Conservation (phyloP, 345 rosid genomes). For the Ceriops decandra region DNA sequence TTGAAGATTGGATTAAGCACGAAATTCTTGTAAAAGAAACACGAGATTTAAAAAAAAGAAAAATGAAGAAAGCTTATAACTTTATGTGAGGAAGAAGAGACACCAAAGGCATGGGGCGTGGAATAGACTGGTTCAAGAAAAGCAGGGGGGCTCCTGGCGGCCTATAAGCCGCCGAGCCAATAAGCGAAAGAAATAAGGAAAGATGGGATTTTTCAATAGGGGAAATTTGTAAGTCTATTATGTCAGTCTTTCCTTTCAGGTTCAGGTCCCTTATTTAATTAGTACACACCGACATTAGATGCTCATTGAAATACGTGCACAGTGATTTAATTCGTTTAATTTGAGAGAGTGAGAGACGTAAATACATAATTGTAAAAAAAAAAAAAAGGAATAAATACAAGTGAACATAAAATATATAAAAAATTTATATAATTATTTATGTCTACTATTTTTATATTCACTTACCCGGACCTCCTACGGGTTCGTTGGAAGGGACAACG, state of each 20-base stretch:
- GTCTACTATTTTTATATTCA: no score
- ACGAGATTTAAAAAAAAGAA: conserved; percentile 2
- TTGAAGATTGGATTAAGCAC: background rate
- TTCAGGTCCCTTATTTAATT: conserved; percentile 3
- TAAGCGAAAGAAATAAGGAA: background rate
- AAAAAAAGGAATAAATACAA: background rate
- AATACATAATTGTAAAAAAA: background rate
- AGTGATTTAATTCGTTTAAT: background rate
- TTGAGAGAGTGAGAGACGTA: conserved; percentile 3
- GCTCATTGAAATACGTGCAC: background rate
- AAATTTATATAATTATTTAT: no score
- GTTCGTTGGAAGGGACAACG: background rate
- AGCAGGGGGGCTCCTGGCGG: conserved; percentile 14
- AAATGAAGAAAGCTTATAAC: conserved; percentile 1
- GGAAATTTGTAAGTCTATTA: background rate
- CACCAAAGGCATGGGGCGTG: conserved; percentile 12
- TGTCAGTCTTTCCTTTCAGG: background rate
- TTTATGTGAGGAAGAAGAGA: no score
- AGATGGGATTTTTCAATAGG: background rate
- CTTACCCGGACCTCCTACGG: background rate
- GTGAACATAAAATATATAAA: no score
- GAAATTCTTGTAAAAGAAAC: background rate
- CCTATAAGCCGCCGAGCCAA: background rate
- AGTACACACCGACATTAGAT: conserved; percentile 23
- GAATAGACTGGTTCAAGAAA: conserved; percentile 54